These are phyloP conservation scores for Leishmania gerbilli DNA, from an alignment of 208 protist genomes.

Conservation along the genomic window DNA sequence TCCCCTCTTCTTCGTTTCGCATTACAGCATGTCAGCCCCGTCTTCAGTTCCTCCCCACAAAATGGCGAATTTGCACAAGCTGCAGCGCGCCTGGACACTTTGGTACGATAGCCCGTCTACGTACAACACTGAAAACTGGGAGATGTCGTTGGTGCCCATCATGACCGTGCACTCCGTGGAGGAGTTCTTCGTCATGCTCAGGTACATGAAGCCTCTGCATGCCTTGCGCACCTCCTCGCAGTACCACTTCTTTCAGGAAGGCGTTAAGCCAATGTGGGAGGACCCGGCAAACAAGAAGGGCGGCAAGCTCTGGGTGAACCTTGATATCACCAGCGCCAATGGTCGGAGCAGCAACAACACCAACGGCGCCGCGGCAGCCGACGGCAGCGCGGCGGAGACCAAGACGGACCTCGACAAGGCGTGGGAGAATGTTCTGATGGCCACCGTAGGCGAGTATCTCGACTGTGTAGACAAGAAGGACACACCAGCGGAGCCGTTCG, in stretches of 20 bases:
- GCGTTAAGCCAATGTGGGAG: conserved; percentile 93
- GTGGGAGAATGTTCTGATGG: conserved; percentile 84
- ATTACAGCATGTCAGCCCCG: background rate
- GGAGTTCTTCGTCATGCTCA: conserved; percentile 86
- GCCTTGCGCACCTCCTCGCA: conserved; percentile 77
- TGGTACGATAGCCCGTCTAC: conserved; percentile 89
- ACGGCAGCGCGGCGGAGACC: conserved; percentile 17
- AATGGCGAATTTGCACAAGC: conserved; percentile 35
- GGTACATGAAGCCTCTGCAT: conserved; percentile 87
- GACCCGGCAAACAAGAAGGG: conserved; percentile 88
- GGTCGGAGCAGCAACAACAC: conserved; percentile 29
- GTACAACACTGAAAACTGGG: conserved; percentile 78
- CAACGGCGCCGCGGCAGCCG: conserved; percentile 7
- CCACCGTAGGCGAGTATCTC: conserved; percentile 80
- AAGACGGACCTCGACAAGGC: conserved; percentile 67
- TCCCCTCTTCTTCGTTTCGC: background rate
- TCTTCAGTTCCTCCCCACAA: conserved; percentile 2
- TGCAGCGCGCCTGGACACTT: conserved; percentile 77
- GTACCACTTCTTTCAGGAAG: conserved; percentile 92
- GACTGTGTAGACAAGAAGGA: conserved; percentile 45
- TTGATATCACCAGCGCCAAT: conserved; percentile 43
- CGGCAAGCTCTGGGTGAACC: conserved; percentile 70
- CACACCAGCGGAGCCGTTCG: conserved; percentile 29
- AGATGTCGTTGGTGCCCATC: conserved; percentile 74
- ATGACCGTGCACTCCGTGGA: conserved; percentile 84